A percentile compares a stretch with the other conserved stretches of the same genome.
Evolutionary conservation across 768 basidiomycete genomes (phyloP).

Genomic region (Podaxis carcinomalis): DNA sequence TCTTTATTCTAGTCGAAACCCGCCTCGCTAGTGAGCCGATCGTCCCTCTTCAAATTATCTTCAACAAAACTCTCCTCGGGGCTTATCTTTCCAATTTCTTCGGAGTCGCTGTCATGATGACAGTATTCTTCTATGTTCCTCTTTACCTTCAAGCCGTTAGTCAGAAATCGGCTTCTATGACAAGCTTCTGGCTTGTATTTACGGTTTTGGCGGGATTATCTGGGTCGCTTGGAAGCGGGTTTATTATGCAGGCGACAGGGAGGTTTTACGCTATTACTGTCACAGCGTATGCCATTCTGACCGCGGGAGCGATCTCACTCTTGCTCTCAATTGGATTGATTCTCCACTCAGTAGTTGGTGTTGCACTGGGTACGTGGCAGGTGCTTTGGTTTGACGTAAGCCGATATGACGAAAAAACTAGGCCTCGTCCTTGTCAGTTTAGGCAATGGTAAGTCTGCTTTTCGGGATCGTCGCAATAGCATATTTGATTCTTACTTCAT

Average conservation of each 20-base stretch:
- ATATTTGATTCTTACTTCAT: background rate
- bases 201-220: constrained; percentile 37
- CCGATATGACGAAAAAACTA: background rate
- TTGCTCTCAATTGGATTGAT: constrained; percentile 36
- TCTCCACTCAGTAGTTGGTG: constrained; percentile 26
- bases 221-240: constrained; percentile 47
- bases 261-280: constrained; percentile 51
- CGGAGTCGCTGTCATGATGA: constrained; percentile 37
- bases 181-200: constrained; percentile 51
- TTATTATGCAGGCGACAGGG: constrained; percentile 55
- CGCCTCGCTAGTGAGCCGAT: constrained; percentile 52
- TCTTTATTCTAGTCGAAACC: constrained; percentile 46
- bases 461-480: background rate
- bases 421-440: too few relatives aligned
- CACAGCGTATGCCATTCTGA: constrained; percentile 31
- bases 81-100: constrained; percentile 58
- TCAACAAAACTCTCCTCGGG: constrained; percentile 44
- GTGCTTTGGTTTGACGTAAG: background rate
- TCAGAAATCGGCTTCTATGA: constrained; percentile 39
- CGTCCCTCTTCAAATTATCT: constrained; percentile 50
- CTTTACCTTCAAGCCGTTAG: constrained; percentile 60
- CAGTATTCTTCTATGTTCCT: constrained; percentile 48
- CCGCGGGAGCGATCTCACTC: constrained; percentile 30
- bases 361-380: constrained; percentile 35
- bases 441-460: too few relatives aligned